Evolutionary conservation across 306 rosid species (phyloP).

Genomic region (Cotoneaster glaucophyllus): DNA sequence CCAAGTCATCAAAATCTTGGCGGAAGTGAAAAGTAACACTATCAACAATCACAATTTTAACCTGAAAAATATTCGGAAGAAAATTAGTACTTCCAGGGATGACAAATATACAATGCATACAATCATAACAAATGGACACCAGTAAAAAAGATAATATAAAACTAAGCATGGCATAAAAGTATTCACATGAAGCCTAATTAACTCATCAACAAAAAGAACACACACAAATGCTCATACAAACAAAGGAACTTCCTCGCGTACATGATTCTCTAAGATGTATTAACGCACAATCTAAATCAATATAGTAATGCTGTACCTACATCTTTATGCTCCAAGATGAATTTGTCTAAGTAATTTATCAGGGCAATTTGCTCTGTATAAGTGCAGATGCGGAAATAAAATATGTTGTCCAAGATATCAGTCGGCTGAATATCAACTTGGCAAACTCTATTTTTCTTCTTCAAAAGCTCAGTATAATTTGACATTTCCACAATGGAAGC

Average conservation of each 20-base stretch:
- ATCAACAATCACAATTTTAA: constrained; percentile 73
- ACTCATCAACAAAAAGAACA: not conserved
- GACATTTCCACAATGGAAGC: constrained; percentile 75
- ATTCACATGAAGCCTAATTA: not conserved
- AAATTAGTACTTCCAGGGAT: not conserved
- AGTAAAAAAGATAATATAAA: not conserved
- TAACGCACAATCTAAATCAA: not conserved
- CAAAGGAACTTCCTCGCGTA: not conserved
- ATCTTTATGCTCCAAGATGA: constrained; percentile 71
- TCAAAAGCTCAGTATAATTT: constrained; percentile 38
- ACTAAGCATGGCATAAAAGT: not conserved
- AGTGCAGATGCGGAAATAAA: constrained; percentile 81
- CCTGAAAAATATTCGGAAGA: constrained; percentile 31
- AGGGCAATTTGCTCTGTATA: constrained; percentile 85
- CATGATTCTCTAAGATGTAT: not conserved
- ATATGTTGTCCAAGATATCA: constrained; percentile 66
- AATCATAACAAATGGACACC: not conserved
- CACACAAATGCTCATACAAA: not conserved
- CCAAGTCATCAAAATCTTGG: constrained; percentile 89
- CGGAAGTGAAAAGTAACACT: constrained; percentile 94
- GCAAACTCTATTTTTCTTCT: constrained; percentile 40
- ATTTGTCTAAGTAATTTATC: constrained; percentile 76
- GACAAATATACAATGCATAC: not conserved
- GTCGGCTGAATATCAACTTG: constrained; percentile 49
- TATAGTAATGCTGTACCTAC: constrained; percentile 40